phyloP scores from a whole-genome alignment of 257 asterid species.

The Mitragyna speciosa region DNA sequence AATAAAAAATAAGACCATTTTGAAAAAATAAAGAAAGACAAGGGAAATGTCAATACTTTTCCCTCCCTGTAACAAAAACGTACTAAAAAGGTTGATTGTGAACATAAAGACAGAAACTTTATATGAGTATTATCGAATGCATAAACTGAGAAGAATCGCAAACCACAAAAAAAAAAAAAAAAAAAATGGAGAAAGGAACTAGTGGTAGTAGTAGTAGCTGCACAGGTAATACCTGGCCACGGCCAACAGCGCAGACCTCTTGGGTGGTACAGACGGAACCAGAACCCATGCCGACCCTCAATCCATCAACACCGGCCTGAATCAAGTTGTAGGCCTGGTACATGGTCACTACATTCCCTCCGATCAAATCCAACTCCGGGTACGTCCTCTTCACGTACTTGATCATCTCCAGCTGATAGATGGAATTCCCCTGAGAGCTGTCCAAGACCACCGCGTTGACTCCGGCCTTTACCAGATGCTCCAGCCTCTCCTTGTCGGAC shows the following conservation, averaged over 20 bases:
- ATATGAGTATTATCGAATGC: no score
- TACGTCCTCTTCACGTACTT: conserved; percentile 64
- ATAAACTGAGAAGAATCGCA: not conserved
- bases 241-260: conserved; percentile 91
- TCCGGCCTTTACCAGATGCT: conserved; percentile 81
- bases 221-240: conserved; percentile 70
- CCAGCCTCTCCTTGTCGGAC: conserved; percentile 74
- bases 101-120: not conserved
- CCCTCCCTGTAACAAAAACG: not conserved
- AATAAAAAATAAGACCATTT: not conserved
- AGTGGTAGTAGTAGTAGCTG: not conserved
- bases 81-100: not conserved
- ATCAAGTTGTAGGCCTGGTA: conserved; percentile 85
- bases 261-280: conserved; percentile 94
- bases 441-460: conserved; percentile 72
- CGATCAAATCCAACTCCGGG: conserved; percentile 72
- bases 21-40: not conserved
- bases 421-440: conserved; percentile 88
- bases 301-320: conserved; percentile 81
- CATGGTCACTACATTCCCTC: conserved; percentile 81
- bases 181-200: not conserved
- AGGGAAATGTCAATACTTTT: not conserved
- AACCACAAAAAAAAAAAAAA: no score
- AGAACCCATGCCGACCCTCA: conserved; percentile 97
- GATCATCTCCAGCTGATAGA: conserved; percentile 82